Evolutionary conservation across 1,284 basidiomycete genomes (phyloP), one percentile per base, ranked within the genome.

Genomic region (Tylopilus orsonianus): DNA sequence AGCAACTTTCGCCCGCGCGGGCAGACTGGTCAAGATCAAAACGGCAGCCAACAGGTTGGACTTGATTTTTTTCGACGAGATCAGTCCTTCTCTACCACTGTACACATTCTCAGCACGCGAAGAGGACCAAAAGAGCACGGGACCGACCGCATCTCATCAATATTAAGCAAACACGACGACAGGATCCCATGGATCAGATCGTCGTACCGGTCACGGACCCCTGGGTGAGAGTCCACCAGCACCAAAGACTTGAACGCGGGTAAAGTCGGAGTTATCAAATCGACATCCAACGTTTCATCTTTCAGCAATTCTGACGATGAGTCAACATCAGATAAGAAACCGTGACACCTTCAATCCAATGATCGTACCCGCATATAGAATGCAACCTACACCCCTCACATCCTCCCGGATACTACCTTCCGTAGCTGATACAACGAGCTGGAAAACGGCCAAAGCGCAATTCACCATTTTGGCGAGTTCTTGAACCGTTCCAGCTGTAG

Each of bases 31-130:
- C 33, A 98, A 68, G 45, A 97, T 78, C 7, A 99, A 78, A 3
- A 93, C 93, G 0, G 87, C 77, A 0, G 93, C 90, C 14, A 98
- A 71, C 49, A 98, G 77, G 68, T 97, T 97, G 66, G 87, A 92
- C 70, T 93, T 95, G 66, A 91, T 79, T 71, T 97, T 97, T 68
- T 86, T 83, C 8, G 79, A 72, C 2, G 90, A 89, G 9, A 90
- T 82, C 0, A 77, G 60, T 4, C 94, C 95, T 50, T 85, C 78
- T 39, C 93, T 83, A 8, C 89, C 85, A 47, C 93, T 94, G 58
- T 13, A 26, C 12, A 55, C 34, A 19, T 18, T 23, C 13, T 47
- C 16, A 54, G 36, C 13, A 44, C 23, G 29, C 14, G 29, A 41
- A 38, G 44, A 34, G 38, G 23, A 32, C 22, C 5, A 2, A 29